Evolutionary conservation across 108 stramenopile species (phyloP).

Genomic region (Cyclotella sp.): DNA sequence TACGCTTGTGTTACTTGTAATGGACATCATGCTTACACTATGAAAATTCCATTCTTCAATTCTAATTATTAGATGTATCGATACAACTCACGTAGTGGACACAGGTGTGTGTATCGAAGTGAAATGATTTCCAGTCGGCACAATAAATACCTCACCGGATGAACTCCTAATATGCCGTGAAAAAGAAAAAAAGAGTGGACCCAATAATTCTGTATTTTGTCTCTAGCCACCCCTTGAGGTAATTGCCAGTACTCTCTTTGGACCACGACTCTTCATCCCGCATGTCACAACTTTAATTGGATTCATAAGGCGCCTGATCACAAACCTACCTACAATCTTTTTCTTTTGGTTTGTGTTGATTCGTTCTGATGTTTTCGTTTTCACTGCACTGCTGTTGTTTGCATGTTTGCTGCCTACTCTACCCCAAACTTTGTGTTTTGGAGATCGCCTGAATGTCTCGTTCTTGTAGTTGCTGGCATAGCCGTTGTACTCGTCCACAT

Average conservation of each 20-base stretch:
- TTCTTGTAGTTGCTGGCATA: not conserved
- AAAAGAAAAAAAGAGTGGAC: too few relatives aligned
- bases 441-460: not conserved
- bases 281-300: not conserved
- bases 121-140: too few relatives aligned
- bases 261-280: constrained; percentile 7
- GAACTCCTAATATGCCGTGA: too few relatives aligned
- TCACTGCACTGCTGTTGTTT: not conserved
- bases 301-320: not conserved
- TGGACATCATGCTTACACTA: too few relatives aligned
- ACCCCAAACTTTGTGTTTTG: not conserved
- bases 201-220: too few relatives aligned
- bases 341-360: not conserved
- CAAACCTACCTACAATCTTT: not conserved
- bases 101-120: too few relatives aligned
- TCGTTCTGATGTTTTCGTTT: not conserved
- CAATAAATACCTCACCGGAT: too few relatives aligned
- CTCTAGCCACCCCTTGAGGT: not conserved
- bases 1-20: too few relatives aligned
- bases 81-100: too few relatives aligned
- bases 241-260: constrained; percentile 20
- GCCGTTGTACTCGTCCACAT: too few relatives aligned
- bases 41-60: too few relatives aligned
- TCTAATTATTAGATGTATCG: too few relatives aligned
- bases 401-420: not conserved